Percentiles rank a stretch among this genome's conserved stretches.
Evolutionary conservation across 495 filamentous ascomycete species (phyloP).

Genomic region (Monascus purpureus): DNA sequence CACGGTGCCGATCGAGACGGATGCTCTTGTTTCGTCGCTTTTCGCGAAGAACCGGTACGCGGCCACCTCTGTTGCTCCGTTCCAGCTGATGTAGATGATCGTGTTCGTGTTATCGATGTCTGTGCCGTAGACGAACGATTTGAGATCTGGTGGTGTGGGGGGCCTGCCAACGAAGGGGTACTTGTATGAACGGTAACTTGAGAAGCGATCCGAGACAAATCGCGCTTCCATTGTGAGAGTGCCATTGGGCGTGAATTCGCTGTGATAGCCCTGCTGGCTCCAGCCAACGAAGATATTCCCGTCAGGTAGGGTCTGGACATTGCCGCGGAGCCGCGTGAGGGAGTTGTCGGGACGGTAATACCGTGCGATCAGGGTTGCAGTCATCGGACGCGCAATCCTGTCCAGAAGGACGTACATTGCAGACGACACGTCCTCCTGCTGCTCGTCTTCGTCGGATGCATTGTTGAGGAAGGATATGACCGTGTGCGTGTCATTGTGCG

Average conservation of each 20-base stretch:
- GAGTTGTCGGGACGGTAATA: conserved; percentile 33
- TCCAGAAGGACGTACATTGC: conserved; percentile 42
- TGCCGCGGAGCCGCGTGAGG: conserved; percentile 46
- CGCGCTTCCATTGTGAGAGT: conserved; percentile 32
- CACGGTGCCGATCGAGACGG: conserved; percentile 19
- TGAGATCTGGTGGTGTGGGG: conserved; percentile 17
- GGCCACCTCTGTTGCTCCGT: conserved; percentile 32
- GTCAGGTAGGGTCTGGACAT: conserved; percentile 38
- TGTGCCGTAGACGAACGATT: conserved; percentile 24
- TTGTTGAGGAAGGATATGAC: conserved; percentile 44
- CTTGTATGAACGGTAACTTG: conserved; percentile 30
- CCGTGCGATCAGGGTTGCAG: conserved; percentile 25
- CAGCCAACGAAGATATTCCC: conserved; percentile 44
- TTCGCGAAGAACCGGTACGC: conserved; percentile 27
- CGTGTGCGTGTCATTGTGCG: conserved; percentile 33
- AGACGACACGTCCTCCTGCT: conserved; percentile 29
- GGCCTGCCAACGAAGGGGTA: conserved; percentile 24
- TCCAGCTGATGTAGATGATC: conserved; percentile 33
- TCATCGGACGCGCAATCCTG: conserved; percentile 24
- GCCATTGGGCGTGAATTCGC: conserved; percentile 41
- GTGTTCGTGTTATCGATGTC: conserved; percentile 18
- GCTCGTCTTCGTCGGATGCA: conserved; percentile 27
- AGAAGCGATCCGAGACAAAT: conserved; percentile 22
- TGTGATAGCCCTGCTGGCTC: conserved; percentile 42
- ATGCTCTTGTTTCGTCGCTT: conserved; percentile 9